phyloP scores from a whole-genome alignment of 306 rosid genomes.

The Cucurbita pepo region DNA sequence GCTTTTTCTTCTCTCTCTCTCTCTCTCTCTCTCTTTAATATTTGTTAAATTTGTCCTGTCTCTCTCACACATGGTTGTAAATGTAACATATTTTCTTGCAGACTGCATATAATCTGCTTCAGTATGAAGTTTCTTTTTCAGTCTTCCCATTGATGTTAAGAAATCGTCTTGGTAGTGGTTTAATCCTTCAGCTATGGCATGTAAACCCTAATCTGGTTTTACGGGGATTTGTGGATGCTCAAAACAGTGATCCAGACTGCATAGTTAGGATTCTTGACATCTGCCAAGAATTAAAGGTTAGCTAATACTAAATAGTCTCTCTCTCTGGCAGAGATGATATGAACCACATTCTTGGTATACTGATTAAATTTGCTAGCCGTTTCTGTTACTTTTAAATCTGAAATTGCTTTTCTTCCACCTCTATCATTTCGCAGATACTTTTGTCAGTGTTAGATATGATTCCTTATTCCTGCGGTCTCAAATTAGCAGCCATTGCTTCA shows the following conservation, averaged over 20 bases:
- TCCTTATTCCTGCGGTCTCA: conserved; percentile 61
- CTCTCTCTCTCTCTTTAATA: not conserved
- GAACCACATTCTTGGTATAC: not conserved
- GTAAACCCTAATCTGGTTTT: conserved; percentile 51
- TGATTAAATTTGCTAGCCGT: not conserved
- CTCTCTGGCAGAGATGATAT: not conserved
- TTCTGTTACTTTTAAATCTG: not conserved
- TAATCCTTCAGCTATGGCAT: conserved; percentile 78
- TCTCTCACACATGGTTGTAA: conserved; percentile 2
- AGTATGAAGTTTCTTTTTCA: conserved; percentile 49
- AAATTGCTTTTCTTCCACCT: conserved; percentile 1
- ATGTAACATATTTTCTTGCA: conserved; percentile 26
- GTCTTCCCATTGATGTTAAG: conserved; percentile 59
- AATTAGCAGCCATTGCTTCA: conserved; percentile 80
- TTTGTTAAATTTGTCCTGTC: not conserved
- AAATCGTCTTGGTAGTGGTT: conserved; percentile 37
- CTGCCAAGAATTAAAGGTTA: conserved; percentile 79
- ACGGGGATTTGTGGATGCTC: conserved; percentile 63
- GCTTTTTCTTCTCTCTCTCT: not conserved
- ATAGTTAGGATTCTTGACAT: conserved; percentile 50
- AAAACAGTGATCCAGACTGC: conserved; percentile 45
- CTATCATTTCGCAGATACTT: conserved; percentile 44
- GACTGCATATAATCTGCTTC: conserved; percentile 88
- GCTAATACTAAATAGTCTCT: conserved; percentile 1
- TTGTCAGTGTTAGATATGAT: conserved; percentile 45